Percentiles rank a stretch among this genome's conserved stretches.
These are phyloP conservation scores for Venturia nashicola DNA, from an alignment of 2,329 filamentous ascomycete species.

Conservation along the genomic window DNA sequence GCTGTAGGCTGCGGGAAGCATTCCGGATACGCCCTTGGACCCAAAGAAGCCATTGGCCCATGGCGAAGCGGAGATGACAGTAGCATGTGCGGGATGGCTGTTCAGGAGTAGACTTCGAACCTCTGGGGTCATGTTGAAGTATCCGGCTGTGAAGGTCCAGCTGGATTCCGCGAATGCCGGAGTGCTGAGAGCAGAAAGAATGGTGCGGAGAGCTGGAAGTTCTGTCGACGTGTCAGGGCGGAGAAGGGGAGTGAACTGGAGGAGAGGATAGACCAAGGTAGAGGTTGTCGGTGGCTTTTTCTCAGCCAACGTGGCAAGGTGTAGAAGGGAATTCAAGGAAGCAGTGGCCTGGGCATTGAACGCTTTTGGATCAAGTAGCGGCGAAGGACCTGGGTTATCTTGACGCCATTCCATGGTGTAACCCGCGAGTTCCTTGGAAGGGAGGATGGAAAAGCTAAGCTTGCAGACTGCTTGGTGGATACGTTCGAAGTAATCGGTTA, in stretches of 20 bases:
- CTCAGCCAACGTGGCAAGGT: conserved; percentile 28
- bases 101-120: conserved; percentile 69
- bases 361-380: conserved; percentile 53
- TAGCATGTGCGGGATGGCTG: conserved; percentile 58
- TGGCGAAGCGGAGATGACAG: conserved; percentile 83
- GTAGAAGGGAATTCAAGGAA: conserved; percentile 54
- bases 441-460: conserved; percentile 69
- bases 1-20: conserved; percentile 86
- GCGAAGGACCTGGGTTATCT: conserved; percentile 62
- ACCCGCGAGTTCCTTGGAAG: conserved; percentile 37
- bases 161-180: conserved; percentile 51
- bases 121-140: conserved; percentile 90
- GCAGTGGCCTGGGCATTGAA: conserved; percentile 53
- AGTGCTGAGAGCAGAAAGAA: conserved; percentile 61
- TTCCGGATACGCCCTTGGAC: conserved; percentile 75
- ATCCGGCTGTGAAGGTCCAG: conserved; percentile 96
- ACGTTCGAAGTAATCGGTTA: conserved; percentile 70
- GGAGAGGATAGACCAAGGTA: conserved; percentile 73
- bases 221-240: conserved; percentile 75
- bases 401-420: conserved; percentile 60
- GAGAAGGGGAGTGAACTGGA: conserved; percentile 79
- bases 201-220: conserved; percentile 63
- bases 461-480: conserved; percentile 68
- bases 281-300: conserved; percentile 28
- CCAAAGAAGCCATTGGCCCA: conserved; percentile 93